Evolutionary conservation across 2,329 filamentous ascomycete species (phyloP), one percentile per base, ranked within the genome.

Genomic region (Chaetothyriales sp.): DNA sequence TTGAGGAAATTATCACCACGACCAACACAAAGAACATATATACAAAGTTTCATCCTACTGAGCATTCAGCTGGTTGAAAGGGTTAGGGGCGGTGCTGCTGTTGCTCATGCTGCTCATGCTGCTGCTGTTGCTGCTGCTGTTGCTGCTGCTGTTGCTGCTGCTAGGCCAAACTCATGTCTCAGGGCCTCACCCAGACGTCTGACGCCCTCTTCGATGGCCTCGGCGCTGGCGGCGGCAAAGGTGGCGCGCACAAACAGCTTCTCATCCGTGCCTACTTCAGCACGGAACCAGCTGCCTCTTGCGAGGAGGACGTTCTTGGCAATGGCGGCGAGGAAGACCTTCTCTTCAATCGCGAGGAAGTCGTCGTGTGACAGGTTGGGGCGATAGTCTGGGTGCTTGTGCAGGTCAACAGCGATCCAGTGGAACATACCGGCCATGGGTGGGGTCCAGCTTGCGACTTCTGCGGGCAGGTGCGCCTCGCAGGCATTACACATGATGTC

Each of bases 391-490:
- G 70, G 70, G 59, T 73, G 71, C 51, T 70, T 68, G 44, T 59
- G 63, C 66, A 70, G 70, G 55, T 73, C 68, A 43, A 74, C 55
- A 44, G 69, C 63, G 49, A 74, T 68, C 71, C 71, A 74, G 57
- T 72, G 69, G 77, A 98, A 98, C 92, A 98, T 98, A 64, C 90
- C 90, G 1, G 89, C 86, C 51, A 76, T 77, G 0, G 90, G 89
- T 0, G 85, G 77, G 22, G 72, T 77, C 88, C 89, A 96, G 65
- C 74, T 80, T 18, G 87, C 83, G 32, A 95, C 73, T 19, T 84
- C 81, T 20, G 65, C 69, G 0, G 89, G 88, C 18, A 95, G 69
- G 59, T 83, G 78, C 56, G 79, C 77, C 66, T 92, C 86, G 63
- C 88, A 95, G 0, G 89, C 87, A 6, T 76, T 73, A 4, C 95